Evolutionary conservation across 164 flowering plant genomes (phyloP).

Genomic region (Taxillus chinensis): DNA sequence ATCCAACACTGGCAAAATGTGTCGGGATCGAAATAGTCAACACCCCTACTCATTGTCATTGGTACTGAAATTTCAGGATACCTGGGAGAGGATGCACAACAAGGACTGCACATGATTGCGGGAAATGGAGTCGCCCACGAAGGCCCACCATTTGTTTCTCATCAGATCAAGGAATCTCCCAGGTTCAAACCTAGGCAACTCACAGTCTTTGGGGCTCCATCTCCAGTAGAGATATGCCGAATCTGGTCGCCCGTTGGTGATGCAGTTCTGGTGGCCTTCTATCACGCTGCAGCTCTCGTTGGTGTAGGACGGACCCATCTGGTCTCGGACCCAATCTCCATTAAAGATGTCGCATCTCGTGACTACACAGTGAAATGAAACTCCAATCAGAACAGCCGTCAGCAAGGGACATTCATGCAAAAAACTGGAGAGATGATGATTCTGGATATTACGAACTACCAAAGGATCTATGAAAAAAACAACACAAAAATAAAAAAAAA

Average conservation of each 20-base stretch:
- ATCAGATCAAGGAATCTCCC: constrained; percentile 23
- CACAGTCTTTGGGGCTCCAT: constrained; percentile 36
- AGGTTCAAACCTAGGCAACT: constrained; percentile 25
- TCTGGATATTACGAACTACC: too few species aligned
- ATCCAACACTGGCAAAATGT: not conserved
- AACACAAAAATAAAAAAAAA: too few species aligned
- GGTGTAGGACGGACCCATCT: constrained; percentile 28
- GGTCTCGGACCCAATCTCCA: constrained; percentile 37
- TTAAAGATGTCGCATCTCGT: constrained; percentile 28
- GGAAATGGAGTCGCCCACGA: constrained; percentile 40
- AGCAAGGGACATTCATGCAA: too few species aligned
- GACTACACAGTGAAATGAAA: not conserved
- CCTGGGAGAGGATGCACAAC: constrained; percentile 41
- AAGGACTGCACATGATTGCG: constrained; percentile 46
- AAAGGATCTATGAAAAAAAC: too few species aligned
- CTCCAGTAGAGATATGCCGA: constrained; percentile 33
- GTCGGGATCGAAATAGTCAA: not conserved
- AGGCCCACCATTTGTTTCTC: constrained; percentile 35
- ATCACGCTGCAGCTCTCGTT: constrained; percentile 27
- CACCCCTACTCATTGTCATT: too few species aligned
- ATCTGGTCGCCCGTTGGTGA: constrained; percentile 39
- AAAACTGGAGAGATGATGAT: too few species aligned
- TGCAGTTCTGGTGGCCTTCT: constrained; percentile 35
- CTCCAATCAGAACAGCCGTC: too few species aligned
- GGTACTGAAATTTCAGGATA: not conserved